Evolutionary conservation across 176 grass and related monocot genomes (phyloP), one percentile per base, ranked within the genome.

Genomic region (Aegilops speltoides): DNA sequence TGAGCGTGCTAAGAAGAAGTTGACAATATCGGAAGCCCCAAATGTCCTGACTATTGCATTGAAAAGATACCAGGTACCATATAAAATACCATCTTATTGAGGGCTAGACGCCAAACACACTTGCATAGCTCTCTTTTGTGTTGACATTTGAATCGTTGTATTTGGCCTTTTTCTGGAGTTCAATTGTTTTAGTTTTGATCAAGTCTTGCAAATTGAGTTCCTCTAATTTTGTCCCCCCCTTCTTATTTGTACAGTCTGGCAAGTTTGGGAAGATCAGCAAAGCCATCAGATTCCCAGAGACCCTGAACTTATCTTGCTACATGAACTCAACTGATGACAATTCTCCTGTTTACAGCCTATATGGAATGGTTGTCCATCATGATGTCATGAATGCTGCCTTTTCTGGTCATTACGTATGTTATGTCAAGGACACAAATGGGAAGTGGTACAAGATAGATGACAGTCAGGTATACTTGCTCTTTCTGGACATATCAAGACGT

Each of bases 381-480:
- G 97, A 97, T 88, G 85, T 97, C 40, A 91, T 89, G 84, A 94
- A 97, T 94, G 88, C 90, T 52, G 78, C 94, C 70, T 99, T 93
- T 89, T 99, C 97, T 82, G 97, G 97, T 32, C 97, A 99, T 52
- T 99, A 99, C 54, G 92, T 97, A 17, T 96, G 94, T 63, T 99
- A 97, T 84, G 94, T 97, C 64, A 99, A 95, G 82, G 94, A 93
- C 88, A 93, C 87, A 40, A 46, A 86, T 15, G 90, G 90, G 38
- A 96, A 92, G 67, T 99, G 97, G 97, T 97, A 93, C 40, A 94
- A 99, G 89, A 88, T 87, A 82, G 86, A 99, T 52, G 97, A 99
- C 74, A 95, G 63, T 38, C 89, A 88, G 97, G 97, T 99, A 94
- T 78, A 43, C 37, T 66, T 50, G 16, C 48, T 82, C 29, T 81